These are phyloP conservation scores for Phytopythium kandeliae DNA, from an alignment of 352 stramenopile genomes.

Conservation along the genomic window DNA sequence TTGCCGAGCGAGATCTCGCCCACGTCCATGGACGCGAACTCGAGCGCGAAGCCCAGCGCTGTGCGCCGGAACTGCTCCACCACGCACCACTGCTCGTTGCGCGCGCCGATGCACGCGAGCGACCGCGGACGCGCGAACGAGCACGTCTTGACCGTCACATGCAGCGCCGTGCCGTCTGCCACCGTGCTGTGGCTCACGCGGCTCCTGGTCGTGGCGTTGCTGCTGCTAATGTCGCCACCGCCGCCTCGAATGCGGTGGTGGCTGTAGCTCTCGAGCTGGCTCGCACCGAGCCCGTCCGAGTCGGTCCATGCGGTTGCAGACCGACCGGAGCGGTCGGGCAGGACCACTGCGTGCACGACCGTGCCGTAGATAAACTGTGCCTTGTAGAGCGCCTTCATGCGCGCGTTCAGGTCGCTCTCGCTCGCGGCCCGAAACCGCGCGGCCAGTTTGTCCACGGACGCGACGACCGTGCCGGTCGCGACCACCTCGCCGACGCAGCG, in stretches of 20 bases:
- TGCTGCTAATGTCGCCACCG: too few relatives aligned
- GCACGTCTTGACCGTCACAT: slow-evolving; percentile 27
- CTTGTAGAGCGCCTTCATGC: slow-evolving; percentile 37
- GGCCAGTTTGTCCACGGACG: slow-evolving; percentile 15
- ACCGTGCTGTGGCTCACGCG: not conserved
- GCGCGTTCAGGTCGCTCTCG: slow-evolving; percentile 27
- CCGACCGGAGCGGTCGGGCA: not conserved
- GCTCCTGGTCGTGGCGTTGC: not conserved
- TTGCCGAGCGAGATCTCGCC: slow-evolving; percentile 28
- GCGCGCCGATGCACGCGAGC: slow-evolving; percentile 17
- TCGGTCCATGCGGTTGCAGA: not conserved
- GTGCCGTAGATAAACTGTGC: slow-evolving; percentile 43
- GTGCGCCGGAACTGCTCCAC: slow-evolving; percentile 29
- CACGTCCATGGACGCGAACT: slow-evolving; percentile 19
- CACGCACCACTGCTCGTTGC: slow-evolving; percentile 35
- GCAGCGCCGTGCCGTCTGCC: slow-evolving; percentile 6
- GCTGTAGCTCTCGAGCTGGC: too few relatives aligned
- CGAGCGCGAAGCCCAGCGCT: slow-evolving; percentile 22
- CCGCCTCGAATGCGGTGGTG: too few relatives aligned
- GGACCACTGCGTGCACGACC: slow-evolving; percentile 20
- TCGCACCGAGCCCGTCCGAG: too few relatives aligned
- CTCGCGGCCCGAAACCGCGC: slow-evolving; percentile 16
- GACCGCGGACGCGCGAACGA: slow-evolving; percentile 21
- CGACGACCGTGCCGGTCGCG: slow-evolving; percentile 24
- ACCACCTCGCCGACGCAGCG: slow-evolving; percentile 14